Percentiles rank a stretch among this genome's conserved stretches.
phyloP scores from a whole-genome alignment of 2,329 filamentous ascomycete genomes.

The Parastagonospora avenae region DNA sequence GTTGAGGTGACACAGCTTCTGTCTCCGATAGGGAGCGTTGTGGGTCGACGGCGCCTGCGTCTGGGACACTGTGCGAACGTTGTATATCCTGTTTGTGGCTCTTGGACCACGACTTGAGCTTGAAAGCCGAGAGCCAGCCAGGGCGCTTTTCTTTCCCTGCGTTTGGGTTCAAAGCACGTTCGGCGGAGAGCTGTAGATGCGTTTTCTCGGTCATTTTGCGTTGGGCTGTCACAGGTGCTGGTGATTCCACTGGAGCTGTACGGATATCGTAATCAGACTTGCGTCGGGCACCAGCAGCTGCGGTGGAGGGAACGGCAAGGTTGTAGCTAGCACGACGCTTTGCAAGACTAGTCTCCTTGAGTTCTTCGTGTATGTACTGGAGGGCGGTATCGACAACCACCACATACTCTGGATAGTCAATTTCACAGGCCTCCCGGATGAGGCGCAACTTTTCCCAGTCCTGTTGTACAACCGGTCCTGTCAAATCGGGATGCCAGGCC shows the following conservation, averaged over 20 bases:
- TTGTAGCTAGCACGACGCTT: slow-evolving; percentile 22
- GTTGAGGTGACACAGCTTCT: slow-evolving; percentile 5
- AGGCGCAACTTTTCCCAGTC: slow-evolving; percentile 51
- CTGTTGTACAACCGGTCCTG: slow-evolving; percentile 33
- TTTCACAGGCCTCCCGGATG: slow-evolving; percentile 50
- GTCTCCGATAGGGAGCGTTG: slow-evolving; percentile 37
- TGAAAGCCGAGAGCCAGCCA: slow-evolving; percentile 37
- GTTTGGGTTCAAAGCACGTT: slow-evolving; percentile 22
- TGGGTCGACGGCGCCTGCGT: slow-evolving; percentile 19
- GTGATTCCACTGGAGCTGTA: slow-evolving; percentile 9
- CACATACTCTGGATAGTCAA: slow-evolving; percentile 53
- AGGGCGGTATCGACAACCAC: slow-evolving; percentile 50
- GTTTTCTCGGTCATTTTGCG: slow-evolving; percentile 17
- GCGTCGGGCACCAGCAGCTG: slow-evolving; percentile 18
- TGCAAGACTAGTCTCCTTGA: slow-evolving; percentile 31
- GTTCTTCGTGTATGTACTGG: slow-evolving; percentile 49
- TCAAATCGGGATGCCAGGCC: slow-evolving; percentile 56
- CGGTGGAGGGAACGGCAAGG: slow-evolving; percentile 8
- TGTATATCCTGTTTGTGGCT: slow-evolving; percentile 25
- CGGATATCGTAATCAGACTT: slow-evolving; percentile 30
- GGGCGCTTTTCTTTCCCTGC: slow-evolving; percentile 34
- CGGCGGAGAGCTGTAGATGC: slow-evolving; percentile 27
- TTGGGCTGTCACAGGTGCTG: background rate
- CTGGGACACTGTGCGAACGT: slow-evolving; percentile 28
- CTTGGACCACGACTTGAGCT: slow-evolving; percentile 35